Base-by-base conservation (phyloP, 1,284 basidiomycete species). In the Microbotryomycetes sp. region DNA sequence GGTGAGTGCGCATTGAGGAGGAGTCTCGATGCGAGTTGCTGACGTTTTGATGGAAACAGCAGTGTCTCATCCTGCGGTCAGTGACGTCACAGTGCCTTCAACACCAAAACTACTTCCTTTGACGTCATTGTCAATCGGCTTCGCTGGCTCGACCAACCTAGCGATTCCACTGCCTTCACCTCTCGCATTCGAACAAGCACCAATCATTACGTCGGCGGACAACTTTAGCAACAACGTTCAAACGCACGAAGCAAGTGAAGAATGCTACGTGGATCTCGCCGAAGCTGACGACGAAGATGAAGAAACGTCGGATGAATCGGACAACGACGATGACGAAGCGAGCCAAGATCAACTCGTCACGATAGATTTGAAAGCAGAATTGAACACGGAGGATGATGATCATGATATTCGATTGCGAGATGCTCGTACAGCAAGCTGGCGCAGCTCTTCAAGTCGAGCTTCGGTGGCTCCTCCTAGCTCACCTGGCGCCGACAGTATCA, bases 91-190 rank as follows among this genome's bases (percentile, higher is more conserved):
- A n/a, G n/a, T 42, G 12, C 48, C 31, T 42, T 51, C 48, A 23
- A 46, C 50, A 45, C 29, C n/a, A 55, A 26, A 12, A 26, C n/a
- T 42, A 45, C 28, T 0, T 50, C 28, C 46, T 23, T 5, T 49
- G 29, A 31, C 7, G 29, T 26, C 50, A 32, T 58, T 19, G 36
- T 31, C 47, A 29, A 22, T 22, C 28, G 58, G 46, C 42, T 29
- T 30, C 32, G 50, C 45, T 7, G 62, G 59, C 26, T 7, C 47
- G 1, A 9, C 56, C 25, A 49, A 49, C 22, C 30, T 61, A 19
- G 15, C 61, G 14, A 59, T 54, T 4, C 64, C 67, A 1, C 64
- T 62, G 3, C 67, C 67, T 4, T 68, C 67, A 15, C 64, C 67
- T 6, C 56, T 68, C n/a, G 52, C 65, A 3, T 62, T 68, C 54